These are phyloP conservation scores for Alisma plantagoaquatica DNA, from an alignment of 106 monocot genomes.

Conservation along the genomic window DNA sequence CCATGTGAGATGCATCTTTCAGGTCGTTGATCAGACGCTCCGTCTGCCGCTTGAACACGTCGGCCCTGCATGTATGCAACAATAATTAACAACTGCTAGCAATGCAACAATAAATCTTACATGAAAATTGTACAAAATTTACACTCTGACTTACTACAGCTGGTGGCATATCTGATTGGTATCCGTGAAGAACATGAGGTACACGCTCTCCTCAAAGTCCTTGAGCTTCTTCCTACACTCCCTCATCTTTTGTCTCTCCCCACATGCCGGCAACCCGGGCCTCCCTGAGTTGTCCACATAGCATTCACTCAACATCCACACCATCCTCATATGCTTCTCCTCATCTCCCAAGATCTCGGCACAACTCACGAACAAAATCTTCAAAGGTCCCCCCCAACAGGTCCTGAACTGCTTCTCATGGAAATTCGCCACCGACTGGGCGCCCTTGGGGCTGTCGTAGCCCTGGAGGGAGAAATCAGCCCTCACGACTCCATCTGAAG, in stretches of 20 bases:
- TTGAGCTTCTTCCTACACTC: slow-evolving; percentile 53
- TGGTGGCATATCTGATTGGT: slow-evolving; percentile 87
- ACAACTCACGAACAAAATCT: slow-evolving; percentile 49
- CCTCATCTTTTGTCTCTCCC: slow-evolving; percentile 24
- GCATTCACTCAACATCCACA: slow-evolving; percentile 70
- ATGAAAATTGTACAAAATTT: too few relatives aligned
- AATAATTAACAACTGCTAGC: too few relatives aligned
- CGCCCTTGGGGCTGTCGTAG: slow-evolving; percentile 13
- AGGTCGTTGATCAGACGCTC: slow-evolving; percentile 71
- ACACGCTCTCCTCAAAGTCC: slow-evolving; percentile 50
- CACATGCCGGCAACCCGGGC: slow-evolving; percentile 38
- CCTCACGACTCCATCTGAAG: background rate
- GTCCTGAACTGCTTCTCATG: slow-evolving; percentile 22
- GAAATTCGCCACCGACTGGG: slow-evolving; percentile 45
- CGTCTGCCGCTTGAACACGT: slow-evolving; percentile 57
- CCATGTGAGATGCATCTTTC: slow-evolving; percentile 29
- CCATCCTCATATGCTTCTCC: slow-evolving; percentile 60
- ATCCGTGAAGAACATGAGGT: slow-evolving; percentile 64
- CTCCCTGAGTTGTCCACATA: slow-evolving; percentile 62
- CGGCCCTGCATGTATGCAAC: too few relatives aligned
- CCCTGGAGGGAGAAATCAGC: slow-evolving; percentile 33
- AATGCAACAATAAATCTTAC: too few relatives aligned
- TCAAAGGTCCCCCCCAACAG: slow-evolving; percentile 58
- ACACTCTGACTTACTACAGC: slow-evolving; percentile 68
- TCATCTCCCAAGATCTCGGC: slow-evolving; percentile 45